Evolutionary conservation across 169 alveolate genomes (phyloP), one percentile per base, ranked within the genome.

Genomic region (Plasmodium fragile): DNA sequence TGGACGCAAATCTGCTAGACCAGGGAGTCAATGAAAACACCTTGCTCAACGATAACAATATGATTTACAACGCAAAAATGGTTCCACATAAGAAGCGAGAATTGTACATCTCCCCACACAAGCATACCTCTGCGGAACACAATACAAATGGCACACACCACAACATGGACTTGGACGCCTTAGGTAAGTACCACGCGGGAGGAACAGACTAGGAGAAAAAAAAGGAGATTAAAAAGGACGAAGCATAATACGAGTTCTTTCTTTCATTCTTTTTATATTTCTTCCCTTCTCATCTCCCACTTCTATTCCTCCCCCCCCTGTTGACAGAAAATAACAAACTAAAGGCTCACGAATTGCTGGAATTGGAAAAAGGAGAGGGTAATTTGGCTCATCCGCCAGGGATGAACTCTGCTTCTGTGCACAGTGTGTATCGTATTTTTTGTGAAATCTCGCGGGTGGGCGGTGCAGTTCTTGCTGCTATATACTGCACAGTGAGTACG

Each of bases 21-120:
- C 92, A 71, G 73, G 92, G 84, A 84, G 39, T 45, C 22, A 84
- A 84, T 72, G 92, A 84, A 72, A 34, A 84, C 30, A 84, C 52
- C 22, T 65, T 84, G 43, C 70, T 87, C 22, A 79, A 87, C 30
- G 71, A 55, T 77, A 78, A 87, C 77, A 65, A 43, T 13, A 39
- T 69, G 45, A 32, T 79, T 18, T 53, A 18, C 45, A 41, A 77
- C 69, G 52, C 41, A 3, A 78, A 75, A n/a, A 53, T 78, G 43
- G 75, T 87, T 43, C 89, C 87, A 36, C 89, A 87, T 36, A 75
- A 77, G 49, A 87, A 36, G 71, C 52, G 85, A 77, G 92, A 91
- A 32, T 16, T 55, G 22, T n/a, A 3, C 41, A 81, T 91, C 22
- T 45, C 55, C 13, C 94, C 94, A 5, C 90, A 91, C 78, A 70